phyloP scores from a whole-genome alignment of 495 filamentous ascomycete genomes.

The Trichoderma erinaceum region DNA sequence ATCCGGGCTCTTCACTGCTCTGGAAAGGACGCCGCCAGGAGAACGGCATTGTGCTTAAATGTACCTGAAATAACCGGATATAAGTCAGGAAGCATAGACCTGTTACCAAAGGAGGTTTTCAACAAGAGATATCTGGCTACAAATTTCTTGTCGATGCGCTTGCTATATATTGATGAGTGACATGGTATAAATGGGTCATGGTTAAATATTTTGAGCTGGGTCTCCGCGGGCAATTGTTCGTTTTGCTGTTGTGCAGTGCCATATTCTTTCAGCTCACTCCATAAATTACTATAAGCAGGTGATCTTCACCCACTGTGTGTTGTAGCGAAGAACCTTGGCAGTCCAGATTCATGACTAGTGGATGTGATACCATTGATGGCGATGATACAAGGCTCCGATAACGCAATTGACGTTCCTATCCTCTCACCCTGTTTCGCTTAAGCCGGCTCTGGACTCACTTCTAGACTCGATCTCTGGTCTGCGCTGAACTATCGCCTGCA shows the following conservation, averaged over 20 bases:
- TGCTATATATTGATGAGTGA: neutral
- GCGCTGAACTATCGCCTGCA: neutral
- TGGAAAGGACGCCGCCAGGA: constrained; percentile 17
- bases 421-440: neutral
- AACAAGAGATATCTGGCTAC: neutral
- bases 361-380: neutral
- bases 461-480: neutral
- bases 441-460: neutral
- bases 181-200: neutral
- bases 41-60: neutral
- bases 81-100: neutral
- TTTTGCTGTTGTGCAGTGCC: neutral
- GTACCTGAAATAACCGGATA: neutral
- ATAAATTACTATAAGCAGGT: neutral
- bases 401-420: neutral
- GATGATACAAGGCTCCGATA: constrained; percentile 4
- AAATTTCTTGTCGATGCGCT: neutral
- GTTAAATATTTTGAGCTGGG: neutral
- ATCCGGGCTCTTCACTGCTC: constrained; percentile 15
- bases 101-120: neutral
- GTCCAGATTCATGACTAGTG: neutral
- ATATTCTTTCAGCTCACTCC: neutral
- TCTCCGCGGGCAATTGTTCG: neutral
- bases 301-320: neutral
- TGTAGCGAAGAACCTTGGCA: neutral